phyloP scores from a whole-genome alignment of 768 basidiomycete species.

The Hericium alpestre region DNA sequence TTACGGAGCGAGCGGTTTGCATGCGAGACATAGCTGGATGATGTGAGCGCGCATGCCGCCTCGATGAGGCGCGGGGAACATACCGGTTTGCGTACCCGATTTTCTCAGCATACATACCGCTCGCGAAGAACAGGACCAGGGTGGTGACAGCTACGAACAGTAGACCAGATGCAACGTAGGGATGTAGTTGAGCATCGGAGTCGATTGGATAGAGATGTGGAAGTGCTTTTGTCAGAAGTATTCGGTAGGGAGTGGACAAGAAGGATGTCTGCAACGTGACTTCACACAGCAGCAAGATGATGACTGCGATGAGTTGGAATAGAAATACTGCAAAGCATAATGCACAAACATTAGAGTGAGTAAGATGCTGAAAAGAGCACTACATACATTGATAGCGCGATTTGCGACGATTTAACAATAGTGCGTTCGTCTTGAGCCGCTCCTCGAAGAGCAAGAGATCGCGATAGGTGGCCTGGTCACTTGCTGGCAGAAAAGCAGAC shows the following conservation, averaged over 20 bases:
- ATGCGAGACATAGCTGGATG: slow-evolving; percentile 83
- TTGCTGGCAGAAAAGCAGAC: slow-evolving; percentile 45
- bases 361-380: not conserved
- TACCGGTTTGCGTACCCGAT: slow-evolving; percentile 94
- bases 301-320: slow-evolving; percentile 51
- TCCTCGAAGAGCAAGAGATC: slow-evolving; percentile 93
- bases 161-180: slow-evolving; percentile 69
- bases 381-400: slow-evolving; percentile 66
- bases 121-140: slow-evolving; percentile 88
- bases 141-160: slow-evolving; percentile 86
- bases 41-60: slow-evolving; percentile 1
- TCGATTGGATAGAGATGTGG: slow-evolving; percentile 39
- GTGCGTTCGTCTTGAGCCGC: slow-evolving; percentile 87
- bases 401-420: slow-evolving; percentile 69
- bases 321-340: slow-evolving; percentile 52
- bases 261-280: slow-evolving; percentile 63
- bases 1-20: slow-evolving; percentile 85
- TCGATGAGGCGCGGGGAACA: slow-evolving; percentile 21
- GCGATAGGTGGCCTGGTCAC: slow-evolving; percentile 71
- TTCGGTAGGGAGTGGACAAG: slow-evolving; percentile 51
- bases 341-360: not conserved
- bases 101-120: slow-evolving; percentile 93
- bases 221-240: slow-evolving; percentile 36
- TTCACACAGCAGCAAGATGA: slow-evolving; percentile 65
- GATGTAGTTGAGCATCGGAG: slow-evolving; percentile 41